These are phyloP conservation scores for Purpureocillium takamizusanense DNA, from an alignment of 2,329 filamentous ascomycete genomes.

Conservation along the genomic window DNA sequence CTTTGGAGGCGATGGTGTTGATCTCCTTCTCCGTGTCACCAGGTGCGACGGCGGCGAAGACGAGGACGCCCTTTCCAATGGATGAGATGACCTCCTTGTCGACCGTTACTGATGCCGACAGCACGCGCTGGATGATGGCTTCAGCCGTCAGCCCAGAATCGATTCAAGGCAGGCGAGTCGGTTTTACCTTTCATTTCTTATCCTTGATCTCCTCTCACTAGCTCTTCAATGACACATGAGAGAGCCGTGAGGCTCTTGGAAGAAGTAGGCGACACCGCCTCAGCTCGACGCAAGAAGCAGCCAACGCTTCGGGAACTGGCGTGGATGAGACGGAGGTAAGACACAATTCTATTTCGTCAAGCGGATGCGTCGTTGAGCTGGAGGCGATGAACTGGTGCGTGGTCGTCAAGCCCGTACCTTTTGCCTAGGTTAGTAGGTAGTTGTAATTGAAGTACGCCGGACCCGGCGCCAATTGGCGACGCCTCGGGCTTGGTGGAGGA, in stretches of 20 bases:
- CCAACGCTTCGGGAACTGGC: no score
- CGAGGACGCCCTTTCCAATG: slow-evolving; percentile 82
- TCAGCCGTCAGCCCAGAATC: slow-evolving; percentile 4
- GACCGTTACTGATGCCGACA: slow-evolving; percentile 92
- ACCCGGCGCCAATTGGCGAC: neutral
- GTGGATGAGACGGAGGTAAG: no score
- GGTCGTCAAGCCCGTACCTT: no score
- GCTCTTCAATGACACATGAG: slow-evolving; percentile 1
- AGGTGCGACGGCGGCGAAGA: slow-evolving; percentile 84
- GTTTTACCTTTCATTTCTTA: slow-evolving; percentile 8
- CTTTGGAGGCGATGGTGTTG: slow-evolving; percentile 72
- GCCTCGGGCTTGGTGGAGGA: neutral
- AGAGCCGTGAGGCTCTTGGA: no score
- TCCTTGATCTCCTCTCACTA: no score
- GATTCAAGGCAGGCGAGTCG: neutral
- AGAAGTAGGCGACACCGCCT: no score
- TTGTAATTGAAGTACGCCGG: no score
- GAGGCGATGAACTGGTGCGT: no score
- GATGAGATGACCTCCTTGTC: slow-evolving; percentile 84
- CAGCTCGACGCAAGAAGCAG: no score
- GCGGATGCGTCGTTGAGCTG: no score
- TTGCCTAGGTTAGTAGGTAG: no score
- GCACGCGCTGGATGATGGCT: slow-evolving; percentile 90
- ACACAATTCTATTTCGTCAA: no score
- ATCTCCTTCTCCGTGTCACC: slow-evolving; percentile 86